Evolutionary conservation across 345 rosid species (phyloP).

Genomic region (Mallotus nudiflorus): DNA sequence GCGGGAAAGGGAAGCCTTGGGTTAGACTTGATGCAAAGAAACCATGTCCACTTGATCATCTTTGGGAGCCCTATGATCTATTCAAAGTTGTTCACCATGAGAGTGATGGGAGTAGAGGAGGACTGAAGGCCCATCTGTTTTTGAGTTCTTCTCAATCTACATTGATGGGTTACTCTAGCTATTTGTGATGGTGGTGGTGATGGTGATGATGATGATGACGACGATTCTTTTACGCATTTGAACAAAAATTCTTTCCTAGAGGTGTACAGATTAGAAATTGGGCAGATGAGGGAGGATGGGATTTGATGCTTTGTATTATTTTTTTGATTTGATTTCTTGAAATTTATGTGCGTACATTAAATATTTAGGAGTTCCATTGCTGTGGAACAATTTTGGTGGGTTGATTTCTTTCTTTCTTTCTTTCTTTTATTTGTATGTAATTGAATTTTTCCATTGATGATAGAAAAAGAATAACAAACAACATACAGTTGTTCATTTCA

Average conservation of each 20-base stretch:
- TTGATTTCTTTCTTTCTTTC: conserved; percentile 32
- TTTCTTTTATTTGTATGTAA: no score
- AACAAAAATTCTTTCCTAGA: conserved; percentile 29
- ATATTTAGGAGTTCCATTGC: conserved; percentile 17
- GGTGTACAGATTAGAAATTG: conserved; percentile 33
- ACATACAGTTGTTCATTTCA: conserved; percentile 25
- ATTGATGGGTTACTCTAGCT: conserved; percentile 37
- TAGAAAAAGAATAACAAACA: conserved; percentile 26
- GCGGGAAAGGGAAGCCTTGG: conserved; percentile 99
- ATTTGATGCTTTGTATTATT: not conserved
- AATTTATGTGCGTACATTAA: not conserved
- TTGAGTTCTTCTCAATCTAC: conserved; percentile 29
- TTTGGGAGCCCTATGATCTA: conserved; percentile 87
- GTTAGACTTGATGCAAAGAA: conserved; percentile 69
- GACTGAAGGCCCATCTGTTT: conserved; percentile 28
- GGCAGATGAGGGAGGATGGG: not conserved
- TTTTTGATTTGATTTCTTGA: not conserved
- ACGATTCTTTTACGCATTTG: conserved; percentile 25
- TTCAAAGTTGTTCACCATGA: conserved; percentile 16
- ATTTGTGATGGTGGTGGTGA: conserved; percentile 26
- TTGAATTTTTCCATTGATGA: not conserved
- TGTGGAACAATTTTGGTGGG: conserved; percentile 42
- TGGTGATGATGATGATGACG: not conserved
- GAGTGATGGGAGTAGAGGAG: not conserved
- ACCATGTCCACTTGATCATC: conserved; percentile 73